Percentiles rank a stretch among this genome's conserved stretches.
Conservation (phyloP, 768 basidiomycete genomes). For the Mycena galopus region DNA sequence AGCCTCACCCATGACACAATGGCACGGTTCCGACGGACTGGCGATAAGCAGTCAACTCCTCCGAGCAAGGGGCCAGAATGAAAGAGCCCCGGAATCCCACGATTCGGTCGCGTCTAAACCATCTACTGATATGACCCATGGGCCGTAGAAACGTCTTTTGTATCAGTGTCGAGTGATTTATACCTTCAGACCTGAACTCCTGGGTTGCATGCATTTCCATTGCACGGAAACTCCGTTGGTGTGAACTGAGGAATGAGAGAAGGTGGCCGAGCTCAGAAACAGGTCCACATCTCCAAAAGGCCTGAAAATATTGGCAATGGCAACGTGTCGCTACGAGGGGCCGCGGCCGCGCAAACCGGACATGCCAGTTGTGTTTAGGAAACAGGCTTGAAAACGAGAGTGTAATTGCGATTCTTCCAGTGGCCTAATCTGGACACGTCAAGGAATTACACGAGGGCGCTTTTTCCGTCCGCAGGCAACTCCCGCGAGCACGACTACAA, state of each 20-base stretch:
- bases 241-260: slow-evolving; percentile 1
- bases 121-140: slow-evolving; percentile 35
- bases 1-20: too few relatives aligned
- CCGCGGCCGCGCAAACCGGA: slow-evolving; percentile 28
- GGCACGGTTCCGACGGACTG: slow-evolving; percentile 65
- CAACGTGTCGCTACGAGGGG: slow-evolving; percentile 21
- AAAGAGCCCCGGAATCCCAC: slow-evolving; percentile 55
- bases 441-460: too few relatives aligned
- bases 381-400: slow-evolving; percentile 7
- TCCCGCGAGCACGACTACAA: too few relatives aligned
- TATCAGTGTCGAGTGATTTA: slow-evolving; percentile 14
- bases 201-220: slow-evolving; percentile 21
- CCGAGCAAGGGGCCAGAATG: slow-evolving; percentile 55
- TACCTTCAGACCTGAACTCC: background rate
- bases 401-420: background rate
- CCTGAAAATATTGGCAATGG: background rate
- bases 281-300: background rate
- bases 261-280: slow-evolving; percentile 1
- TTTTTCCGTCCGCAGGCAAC: too few relatives aligned
- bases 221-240: slow-evolving; percentile 10
- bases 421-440: too few relatives aligned
- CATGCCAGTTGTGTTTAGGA: slow-evolving; percentile 5
- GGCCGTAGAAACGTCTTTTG: slow-evolving; percentile 34
- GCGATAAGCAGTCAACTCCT: slow-evolving; percentile 27
- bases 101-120: slow-evolving; percentile 53